A percentile compares a stretch with the other conserved stretches of the same genome.
Conservation (phyloP, 805 yeast genomes). For the Blastobotrys terrestris region DNA sequence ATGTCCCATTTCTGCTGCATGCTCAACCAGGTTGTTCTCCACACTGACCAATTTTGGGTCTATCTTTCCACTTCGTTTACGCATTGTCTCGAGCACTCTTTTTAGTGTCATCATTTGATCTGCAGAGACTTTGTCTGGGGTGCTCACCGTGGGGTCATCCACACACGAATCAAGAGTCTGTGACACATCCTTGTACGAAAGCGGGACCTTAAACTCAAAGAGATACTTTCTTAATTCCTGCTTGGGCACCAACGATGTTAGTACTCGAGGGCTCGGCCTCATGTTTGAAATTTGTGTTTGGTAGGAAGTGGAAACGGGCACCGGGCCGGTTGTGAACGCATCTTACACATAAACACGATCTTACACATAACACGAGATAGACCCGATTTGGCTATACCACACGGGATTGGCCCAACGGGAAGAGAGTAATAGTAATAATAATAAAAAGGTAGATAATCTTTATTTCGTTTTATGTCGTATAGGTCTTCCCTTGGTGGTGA, state of each 20-base stretch:
- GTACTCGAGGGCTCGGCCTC: background rate
- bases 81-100: slow-evolving; percentile 53
- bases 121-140: slow-evolving; percentile 45
- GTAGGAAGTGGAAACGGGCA: too few species aligned
- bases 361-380: too few species aligned
- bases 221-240: slow-evolving; percentile 20
- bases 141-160: slow-evolving; percentile 10
- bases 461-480: too few species aligned
- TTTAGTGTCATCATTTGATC: slow-evolving; percentile 64
- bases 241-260: slow-evolving; percentile 7
- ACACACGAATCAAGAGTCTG: slow-evolving; percentile 18
- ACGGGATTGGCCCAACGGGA: too few species aligned
- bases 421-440: too few species aligned
- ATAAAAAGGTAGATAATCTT: too few species aligned
- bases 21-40: slow-evolving; percentile 70
- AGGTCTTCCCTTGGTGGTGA: too few species aligned
- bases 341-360: too few species aligned
- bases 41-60: slow-evolving; percentile 51
- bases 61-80: slow-evolving; percentile 54
- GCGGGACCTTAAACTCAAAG: slow-evolving; percentile 22
- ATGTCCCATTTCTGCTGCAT: slow-evolving; percentile 78
- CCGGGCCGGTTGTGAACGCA: too few species aligned
- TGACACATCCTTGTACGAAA: slow-evolving; percentile 18
- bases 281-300: background rate
- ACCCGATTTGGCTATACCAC: too few species aligned